Evolutionary conservation across 306 rosid genomes (phyloP), one percentile per base, ranked within the genome.

Genomic region (Sphenostylis stenocarpa): DNA sequence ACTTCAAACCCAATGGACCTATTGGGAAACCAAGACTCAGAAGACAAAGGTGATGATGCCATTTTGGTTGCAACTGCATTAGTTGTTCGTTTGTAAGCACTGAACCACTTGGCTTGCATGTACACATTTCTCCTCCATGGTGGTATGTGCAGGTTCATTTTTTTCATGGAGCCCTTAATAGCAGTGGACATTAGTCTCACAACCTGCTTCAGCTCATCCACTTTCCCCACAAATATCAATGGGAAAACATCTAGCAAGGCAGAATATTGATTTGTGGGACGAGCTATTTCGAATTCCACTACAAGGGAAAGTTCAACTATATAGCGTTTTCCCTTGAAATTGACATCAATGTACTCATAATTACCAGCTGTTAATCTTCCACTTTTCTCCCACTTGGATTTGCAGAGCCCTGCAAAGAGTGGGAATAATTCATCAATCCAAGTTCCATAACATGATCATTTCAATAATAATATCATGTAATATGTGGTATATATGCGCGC

Each of bases 71-170:
- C 31, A 45, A 76, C 48, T 28, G 77, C 84, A 64, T 82, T 92
- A 0, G 90, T 85, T 20, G 97, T 92, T 53, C 99, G 47, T 65
- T 78, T 90, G 78, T 90, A 91, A 53, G 92, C 76, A 71, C 88
- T 72, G 38, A 88, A 89, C 99, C 99, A 95, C 84, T 89, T 95
- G 15, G 85, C 84, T 48, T 82, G 88, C 92, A 92, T 84, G 84
- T 91, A 91, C n/a, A 72, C 79, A 2, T 84, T 83, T 86, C 90
- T 89, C 43, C 99, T 89, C 99, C 99, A 92, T 5, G 97, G 99
- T 12, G 99, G 91, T 16, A 86, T 47, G 0, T 80, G 85, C 81
- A 95, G 56, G 44, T 83, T 84, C 69, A 5, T 77, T 57, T 19
- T 68, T 52, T 87, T 90, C 96, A 95, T 83, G 1, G 97, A 92